Conservation (phyloP, 2,329 filamentous ascomycete species). For the Teratosphaeria gauchensis region DNA sequence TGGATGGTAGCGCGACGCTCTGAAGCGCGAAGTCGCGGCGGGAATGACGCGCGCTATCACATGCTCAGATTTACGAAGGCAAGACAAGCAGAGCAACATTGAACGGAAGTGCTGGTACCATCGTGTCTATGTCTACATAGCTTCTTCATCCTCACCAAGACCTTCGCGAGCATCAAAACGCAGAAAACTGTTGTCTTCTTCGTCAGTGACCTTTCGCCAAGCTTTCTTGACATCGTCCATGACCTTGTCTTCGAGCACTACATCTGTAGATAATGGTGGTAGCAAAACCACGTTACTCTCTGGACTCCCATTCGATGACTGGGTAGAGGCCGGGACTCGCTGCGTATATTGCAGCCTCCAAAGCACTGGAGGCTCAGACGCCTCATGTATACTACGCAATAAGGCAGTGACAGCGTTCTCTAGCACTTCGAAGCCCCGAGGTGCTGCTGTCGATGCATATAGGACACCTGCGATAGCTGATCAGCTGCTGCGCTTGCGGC, state of each 20-base stretch:
- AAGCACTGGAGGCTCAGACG: constrained; percentile 32
- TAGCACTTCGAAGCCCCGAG: constrained; percentile 27
- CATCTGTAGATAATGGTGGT: constrained; percentile 48
- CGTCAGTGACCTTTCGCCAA: constrained; percentile 57
- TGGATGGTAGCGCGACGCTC: background rate
- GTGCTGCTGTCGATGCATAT: constrained; percentile 42
- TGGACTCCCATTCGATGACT: background rate
- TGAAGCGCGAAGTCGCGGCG: background rate
- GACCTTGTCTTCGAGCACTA: constrained; percentile 64
- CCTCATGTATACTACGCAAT: constrained; percentile 28
- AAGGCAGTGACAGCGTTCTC: constrained; percentile 35
- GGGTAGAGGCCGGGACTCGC: background rate
- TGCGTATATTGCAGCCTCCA: constrained; percentile 49
- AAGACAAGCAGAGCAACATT: background rate
- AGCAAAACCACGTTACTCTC: constrained; percentile 31
- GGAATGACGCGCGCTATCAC: background rate
- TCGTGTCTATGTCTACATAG: background rate
- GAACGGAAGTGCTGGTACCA: background rate
- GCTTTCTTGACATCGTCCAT: constrained; percentile 57
- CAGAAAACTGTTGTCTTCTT: constrained; percentile 56
- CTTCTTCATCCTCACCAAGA: constrained; percentile 3
- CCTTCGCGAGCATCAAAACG: constrained; percentile 43
- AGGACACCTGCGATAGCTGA: constrained; percentile 42
- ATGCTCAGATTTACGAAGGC: background rate
- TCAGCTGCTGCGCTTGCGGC: background rate